Percentiles rank a stretch among this genome's conserved stretches.
phyloP scores from a whole-genome alignment of 2,329 filamentous ascomycete species.

The Fusarium verticillioides region DNA sequence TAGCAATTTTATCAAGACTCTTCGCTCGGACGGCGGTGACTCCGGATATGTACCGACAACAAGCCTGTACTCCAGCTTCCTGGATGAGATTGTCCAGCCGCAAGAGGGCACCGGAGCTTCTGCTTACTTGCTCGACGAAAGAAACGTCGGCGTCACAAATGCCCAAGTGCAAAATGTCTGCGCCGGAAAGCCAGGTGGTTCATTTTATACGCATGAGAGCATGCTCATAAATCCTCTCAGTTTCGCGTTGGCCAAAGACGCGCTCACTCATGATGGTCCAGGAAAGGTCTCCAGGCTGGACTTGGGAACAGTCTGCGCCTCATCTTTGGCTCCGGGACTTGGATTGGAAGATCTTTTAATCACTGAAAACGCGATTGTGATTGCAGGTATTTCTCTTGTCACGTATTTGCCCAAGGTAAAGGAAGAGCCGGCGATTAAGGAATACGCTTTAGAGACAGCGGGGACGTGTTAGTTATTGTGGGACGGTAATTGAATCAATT shows the following conservation, averaged over 20 bases:
- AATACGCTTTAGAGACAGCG: neutral
- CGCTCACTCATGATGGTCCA: neutral
- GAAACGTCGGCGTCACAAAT: neutral
- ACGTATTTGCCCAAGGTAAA: neutral
- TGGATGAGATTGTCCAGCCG: conserved; percentile 9
- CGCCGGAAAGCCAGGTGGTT: neutral
- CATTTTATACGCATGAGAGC: conserved; percentile 14
- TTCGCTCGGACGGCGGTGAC: conserved; percentile 2
- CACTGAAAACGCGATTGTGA: neutral
- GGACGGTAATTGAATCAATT: too few species aligned
- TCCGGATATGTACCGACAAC: conserved; percentile 7
- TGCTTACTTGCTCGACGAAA: neutral
- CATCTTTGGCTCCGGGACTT: neutral
- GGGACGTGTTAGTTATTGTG: neutral
- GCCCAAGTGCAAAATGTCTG: neutral
- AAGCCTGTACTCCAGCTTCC: conserved; percentile 13
- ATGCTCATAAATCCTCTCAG: conserved; percentile 2
- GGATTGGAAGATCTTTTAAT: neutral
- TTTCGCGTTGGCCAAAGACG: conserved; percentile 8
- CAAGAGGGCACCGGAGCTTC: neutral
- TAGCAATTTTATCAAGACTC: neutral
- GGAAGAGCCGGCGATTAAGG: neutral
- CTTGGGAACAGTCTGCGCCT: neutral
- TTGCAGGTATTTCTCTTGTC: neutral
- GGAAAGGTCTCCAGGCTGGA: neutral